A percentile compares a stretch with the other conserved stretches of the same genome.
These are phyloP conservation scores for Rhododendron henanense DNA, from an alignment of 148 eudicot genomes.

Conservation along the genomic window DNA sequence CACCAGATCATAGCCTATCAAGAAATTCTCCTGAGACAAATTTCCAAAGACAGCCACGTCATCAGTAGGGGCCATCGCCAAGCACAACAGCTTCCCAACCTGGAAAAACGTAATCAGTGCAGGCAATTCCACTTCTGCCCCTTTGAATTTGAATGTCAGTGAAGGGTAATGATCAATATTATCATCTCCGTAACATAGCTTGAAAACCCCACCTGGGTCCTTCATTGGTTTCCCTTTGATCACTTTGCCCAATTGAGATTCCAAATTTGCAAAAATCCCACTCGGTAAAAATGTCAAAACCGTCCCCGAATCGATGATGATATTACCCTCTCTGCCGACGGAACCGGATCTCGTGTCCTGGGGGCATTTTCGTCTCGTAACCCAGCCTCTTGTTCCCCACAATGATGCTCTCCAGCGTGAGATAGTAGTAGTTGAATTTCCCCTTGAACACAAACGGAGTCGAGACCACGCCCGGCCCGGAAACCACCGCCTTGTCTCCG, in stretches of 20 bases:
- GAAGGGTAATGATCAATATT: neutral
- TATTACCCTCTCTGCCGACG: conserved; percentile 33
- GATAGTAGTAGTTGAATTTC: conserved; percentile 34
- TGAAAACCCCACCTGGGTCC: conserved; percentile 19
- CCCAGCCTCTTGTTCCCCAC: conserved; percentile 21
- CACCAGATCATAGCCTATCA: neutral
- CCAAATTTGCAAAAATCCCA: neutral
- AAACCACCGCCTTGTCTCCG: conserved; percentile 34
- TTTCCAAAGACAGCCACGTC: neutral
- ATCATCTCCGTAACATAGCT: neutral
- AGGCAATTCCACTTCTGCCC: neutral
- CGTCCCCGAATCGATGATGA: conserved; percentile 79
- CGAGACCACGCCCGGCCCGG: conserved; percentile 37
- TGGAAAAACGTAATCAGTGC: neutral
- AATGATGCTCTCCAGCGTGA: conserved; percentile 36
- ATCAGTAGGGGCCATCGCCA: neutral
- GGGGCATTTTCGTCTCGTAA: neutral
- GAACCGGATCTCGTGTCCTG: neutral
- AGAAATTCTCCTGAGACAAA: neutral
- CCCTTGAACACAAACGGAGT: conserved; percentile 33
- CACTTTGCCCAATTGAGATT: neutral
- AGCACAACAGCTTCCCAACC: neutral
- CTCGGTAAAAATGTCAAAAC: conserved; percentile 50
- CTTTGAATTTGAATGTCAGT: conserved; percentile 1
- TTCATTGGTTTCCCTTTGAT: conserved; percentile 10